Conservation (phyloP, 176 grass and related monocot genomes). For the Guadua angustifolia region DNA sequence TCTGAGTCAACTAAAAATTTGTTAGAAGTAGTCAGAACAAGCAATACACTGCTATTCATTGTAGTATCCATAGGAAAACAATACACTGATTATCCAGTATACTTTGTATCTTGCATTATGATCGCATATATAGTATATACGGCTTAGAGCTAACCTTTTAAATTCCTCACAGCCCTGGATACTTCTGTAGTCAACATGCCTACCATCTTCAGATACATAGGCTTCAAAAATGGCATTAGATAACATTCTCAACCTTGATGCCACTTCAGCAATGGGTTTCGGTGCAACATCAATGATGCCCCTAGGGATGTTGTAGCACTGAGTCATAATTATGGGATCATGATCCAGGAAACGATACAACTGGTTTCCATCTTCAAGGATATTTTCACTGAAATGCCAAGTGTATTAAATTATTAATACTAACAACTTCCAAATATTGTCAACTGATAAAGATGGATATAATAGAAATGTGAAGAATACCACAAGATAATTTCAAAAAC, state of each 20-base stretch:
- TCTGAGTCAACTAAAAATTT: slow-evolving; percentile 24
- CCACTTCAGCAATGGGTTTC: slow-evolving; percentile 74
- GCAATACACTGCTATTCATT: slow-evolving; percentile 9
- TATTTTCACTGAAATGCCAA: slow-evolving; percentile 70
- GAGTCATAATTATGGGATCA: slow-evolving; percentile 75
- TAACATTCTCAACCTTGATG: slow-evolving; percentile 73
- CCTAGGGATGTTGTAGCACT: slow-evolving; percentile 91
- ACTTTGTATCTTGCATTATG: neutral
- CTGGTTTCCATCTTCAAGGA: slow-evolving; percentile 93
- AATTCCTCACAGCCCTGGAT: slow-evolving; percentile 85
- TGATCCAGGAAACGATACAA: slow-evolving; percentile 89
- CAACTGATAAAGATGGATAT: neutral
- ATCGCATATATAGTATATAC: neutral
- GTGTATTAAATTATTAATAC: slow-evolving; percentile 9
- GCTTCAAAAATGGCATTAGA: slow-evolving; percentile 85
- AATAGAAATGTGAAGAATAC: slow-evolving; percentile 15
- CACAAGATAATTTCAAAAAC: slow-evolving; percentile 39
- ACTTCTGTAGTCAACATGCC: slow-evolving; percentile 86
- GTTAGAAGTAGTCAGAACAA: slow-evolving; percentile 21
- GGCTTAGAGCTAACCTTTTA: slow-evolving; percentile 67
- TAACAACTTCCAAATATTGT: slow-evolving; percentile 19
- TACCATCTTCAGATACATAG: slow-evolving; percentile 85
- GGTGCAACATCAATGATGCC: slow-evolving; percentile 77
- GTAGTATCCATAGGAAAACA: slow-evolving; percentile 7
- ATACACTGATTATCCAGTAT: slow-evolving; percentile 1